phyloP scores from a whole-genome alignment of 352 stramenopile species.

The Globisporangium uncinulatum region DNA sequence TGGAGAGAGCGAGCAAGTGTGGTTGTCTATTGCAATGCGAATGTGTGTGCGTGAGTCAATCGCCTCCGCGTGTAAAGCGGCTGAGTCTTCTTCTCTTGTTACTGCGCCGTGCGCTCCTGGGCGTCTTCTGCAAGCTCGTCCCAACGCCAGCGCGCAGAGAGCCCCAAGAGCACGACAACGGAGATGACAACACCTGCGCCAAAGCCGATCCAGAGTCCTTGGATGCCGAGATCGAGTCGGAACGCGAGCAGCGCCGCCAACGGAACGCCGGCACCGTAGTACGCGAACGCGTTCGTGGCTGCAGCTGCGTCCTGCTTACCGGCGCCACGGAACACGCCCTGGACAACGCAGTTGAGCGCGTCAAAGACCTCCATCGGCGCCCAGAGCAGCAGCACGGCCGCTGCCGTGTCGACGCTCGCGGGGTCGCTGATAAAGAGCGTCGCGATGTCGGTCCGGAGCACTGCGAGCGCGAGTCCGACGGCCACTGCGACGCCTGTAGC shows the following conservation, averaged over 20 bases:
- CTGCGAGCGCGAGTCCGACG: conserved; percentile 1
- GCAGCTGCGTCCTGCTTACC: conserved; percentile 27
- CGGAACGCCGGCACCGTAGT: conserved; percentile 73
- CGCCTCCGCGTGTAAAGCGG: too few species aligned
- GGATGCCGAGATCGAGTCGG: conserved; percentile 32
- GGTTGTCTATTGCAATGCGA: background rate
- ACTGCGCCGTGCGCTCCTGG: conserved; percentile 28
- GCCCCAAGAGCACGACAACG: conserved; percentile 1
- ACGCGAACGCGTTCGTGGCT: conserved; percentile 45
- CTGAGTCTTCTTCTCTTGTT: too few species aligned
- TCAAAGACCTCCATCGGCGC: conserved; percentile 32
- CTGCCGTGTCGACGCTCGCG: conserved; percentile 19
- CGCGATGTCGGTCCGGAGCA: conserved; percentile 4
- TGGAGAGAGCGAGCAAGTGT: background rate
- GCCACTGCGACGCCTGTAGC: conserved; percentile 1
- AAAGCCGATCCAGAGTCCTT: conserved; percentile 58
- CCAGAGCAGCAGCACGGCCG: conserved; percentile 22
- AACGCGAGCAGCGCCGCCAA: conserved; percentile 53
- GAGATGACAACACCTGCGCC: conserved; percentile 35
- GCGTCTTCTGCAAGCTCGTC: conserved; percentile 27
- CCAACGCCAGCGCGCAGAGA: conserved; percentile 18
- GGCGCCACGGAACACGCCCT: conserved; percentile 31
- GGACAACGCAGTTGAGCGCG: conserved; percentile 22
- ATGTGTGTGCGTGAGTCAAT: too few species aligned
- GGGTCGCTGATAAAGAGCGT: conserved; percentile 25